Evolutionary conservation across 768 basidiomycete genomes (phyloP), one percentile per base, ranked within the genome.

Genomic region (Daedaleopsis sinensis): DNA sequence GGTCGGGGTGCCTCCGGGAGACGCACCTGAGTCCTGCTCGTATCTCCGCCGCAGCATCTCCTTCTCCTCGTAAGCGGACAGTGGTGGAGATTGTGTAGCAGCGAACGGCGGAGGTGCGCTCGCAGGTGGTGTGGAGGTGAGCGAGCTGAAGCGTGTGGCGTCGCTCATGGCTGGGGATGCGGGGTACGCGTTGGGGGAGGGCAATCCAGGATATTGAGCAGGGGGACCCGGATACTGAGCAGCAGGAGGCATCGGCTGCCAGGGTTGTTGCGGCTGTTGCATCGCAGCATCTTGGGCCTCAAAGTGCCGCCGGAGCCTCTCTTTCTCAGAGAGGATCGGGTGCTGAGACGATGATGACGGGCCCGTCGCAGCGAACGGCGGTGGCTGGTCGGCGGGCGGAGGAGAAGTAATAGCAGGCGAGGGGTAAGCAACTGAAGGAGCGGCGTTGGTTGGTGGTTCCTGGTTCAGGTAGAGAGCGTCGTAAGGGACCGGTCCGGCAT

Each of bases 291-390:
- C 91, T 58, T 83, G 85, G 8, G 80, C 84, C 61, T 88, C 91
- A 64, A 83, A 90, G 16, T 80, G 82, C 37, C 81, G 77, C 46
- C 88, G 82, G 57, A 92, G 63, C 21, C 80, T 76, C 68, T 91
- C 91, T 71, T 94, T 94, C 72, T 94, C 92, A 7, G 74, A 76
- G 51, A 79, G 42, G 38, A 73, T 82, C 62, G 74, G 55, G 71
- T 79, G 69, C 43, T 42, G 5, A 13, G 39, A 42, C 13, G 39
- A 42, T 12, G 69, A 65, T 6, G 71, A 72, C 38, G 74, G 76
- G 49, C 73, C 74, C 19, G 76, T 71, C 6, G 73, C 51, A 21
- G 84, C 82, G 65, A 86, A 87, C 1, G 87, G 78, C 6, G 87
- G 87, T 8, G 86, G 86, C 47, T 78, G 69, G 37, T 79, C 79